These are phyloP conservation scores for Vaccinium myrtillus DNA, from an alignment of 148 eudicot species.

Conservation along the genomic window DNA sequence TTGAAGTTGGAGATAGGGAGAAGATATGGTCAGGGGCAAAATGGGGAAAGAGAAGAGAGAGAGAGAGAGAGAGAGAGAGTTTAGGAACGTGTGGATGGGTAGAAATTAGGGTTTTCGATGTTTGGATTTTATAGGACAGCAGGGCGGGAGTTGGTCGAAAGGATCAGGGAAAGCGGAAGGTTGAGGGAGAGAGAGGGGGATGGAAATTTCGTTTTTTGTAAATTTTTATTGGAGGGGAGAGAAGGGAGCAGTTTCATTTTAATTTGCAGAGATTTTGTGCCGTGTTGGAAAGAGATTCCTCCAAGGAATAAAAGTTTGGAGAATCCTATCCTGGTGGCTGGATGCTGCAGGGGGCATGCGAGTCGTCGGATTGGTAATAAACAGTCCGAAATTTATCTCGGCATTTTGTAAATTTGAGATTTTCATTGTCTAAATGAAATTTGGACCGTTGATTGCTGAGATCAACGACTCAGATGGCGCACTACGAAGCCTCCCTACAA, in stretches of 20 bases:
- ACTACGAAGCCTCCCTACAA: no score
- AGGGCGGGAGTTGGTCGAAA: not conserved
- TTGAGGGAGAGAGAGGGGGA: not conserved
- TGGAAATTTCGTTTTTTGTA: not conserved
- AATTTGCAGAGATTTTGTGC: not conserved
- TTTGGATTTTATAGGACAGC: not conserved
- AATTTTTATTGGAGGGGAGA: not conserved
- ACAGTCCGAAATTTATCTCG: no score
- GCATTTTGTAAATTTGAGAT: no score
- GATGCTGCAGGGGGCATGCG: no score
- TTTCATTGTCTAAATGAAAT: no score
- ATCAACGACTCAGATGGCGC: no score
- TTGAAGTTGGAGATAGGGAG: not conserved
- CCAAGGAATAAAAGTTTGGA: not conserved
- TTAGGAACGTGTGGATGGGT: not conserved
- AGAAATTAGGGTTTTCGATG: not conserved
- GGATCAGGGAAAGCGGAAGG: not conserved
- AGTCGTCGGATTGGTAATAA: no score
- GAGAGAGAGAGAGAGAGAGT: not conserved
- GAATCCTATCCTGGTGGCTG: not conserved
- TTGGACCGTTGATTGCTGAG: no score
- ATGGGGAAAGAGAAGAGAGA: slow-evolving; percentile 4
- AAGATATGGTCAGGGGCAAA: slow-evolving; percentile 1
- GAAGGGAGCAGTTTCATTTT: no score
- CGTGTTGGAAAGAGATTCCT: not conserved